Evolutionary conservation across 2,329 filamentous ascomycete genomes (phyloP), one percentile per base, ranked within the genome.

Genomic region (Cladosporium halotolerans): DNA sequence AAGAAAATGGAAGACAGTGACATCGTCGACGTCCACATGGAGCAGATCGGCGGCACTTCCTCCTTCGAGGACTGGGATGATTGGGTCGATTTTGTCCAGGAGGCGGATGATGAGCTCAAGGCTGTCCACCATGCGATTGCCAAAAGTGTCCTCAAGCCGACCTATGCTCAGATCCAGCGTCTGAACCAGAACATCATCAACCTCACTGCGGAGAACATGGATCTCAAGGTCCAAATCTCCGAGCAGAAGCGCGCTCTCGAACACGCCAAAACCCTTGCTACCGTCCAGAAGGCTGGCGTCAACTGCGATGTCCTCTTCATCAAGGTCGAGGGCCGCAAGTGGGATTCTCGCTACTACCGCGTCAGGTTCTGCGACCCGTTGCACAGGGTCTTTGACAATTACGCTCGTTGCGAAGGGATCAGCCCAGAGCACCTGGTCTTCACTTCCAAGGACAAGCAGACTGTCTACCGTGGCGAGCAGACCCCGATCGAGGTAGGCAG

Each of bases 1-100:
- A 32, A 57, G 9, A 57, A 54, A 1, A 52, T 65, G 55, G 58
- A 58, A 23, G 60, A 64, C 41, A 58, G 56, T 0, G 60, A 64
- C 39, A 45, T 51, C 8, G 45, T 66, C 36, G 62, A 64, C 16
- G 58, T 58, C 8, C 40, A 54, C 34, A 56, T 58, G 47, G 60
- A 62, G 56, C 58, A 61, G 57, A 43, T 60, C 31, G 60, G 60
- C 41, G 61, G 58, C 18, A 31, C 16, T 13, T n/a, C 23, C 18
- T 11, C 16, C 11, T 14, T 10, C n/a, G 43, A 45, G 9, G 13
- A 45, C 43, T 33, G 13, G 28, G 23, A 34, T n/a, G 43, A 34
- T 23, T 45, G 43, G 43, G 43, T 14, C 34, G 34, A 38, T 14
- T 13, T 38, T 11, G n/a, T 14, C 9, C 5, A 38, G 34, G 34